A percentile compares a stretch with the other conserved stretches of the same genome.
phyloP scores from a whole-genome alignment of 2,329 filamentous ascomycete species.

The Sphaerulina vaccinii region DNA sequence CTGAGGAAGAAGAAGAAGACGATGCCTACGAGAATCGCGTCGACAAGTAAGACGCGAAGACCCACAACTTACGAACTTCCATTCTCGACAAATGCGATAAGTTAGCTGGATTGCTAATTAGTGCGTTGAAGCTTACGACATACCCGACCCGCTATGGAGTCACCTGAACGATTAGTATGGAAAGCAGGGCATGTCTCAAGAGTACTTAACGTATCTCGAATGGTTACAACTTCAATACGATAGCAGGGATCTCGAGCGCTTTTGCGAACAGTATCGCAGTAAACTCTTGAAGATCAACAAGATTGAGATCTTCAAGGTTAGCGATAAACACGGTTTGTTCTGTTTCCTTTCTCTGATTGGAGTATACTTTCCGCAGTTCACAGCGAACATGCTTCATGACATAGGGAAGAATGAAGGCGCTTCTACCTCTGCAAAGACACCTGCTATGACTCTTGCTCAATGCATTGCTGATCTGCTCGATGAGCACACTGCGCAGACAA shows the following conservation, averaged over 20 bases:
- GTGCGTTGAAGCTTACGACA: not conserved
- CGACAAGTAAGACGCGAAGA: not conserved
- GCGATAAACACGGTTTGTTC: not conserved
- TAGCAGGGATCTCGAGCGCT: not conserved
- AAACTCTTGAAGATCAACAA: not conserved
- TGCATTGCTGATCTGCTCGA: not conserved
- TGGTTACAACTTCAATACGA: not conserved
- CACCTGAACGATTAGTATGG: not conserved
- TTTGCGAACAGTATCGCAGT: not conserved
- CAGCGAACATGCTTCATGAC: not conserved
- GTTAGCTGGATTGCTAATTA: not conserved
- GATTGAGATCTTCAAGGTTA: not conserved
- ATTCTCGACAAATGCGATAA: not conserved
- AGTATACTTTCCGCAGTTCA: not conserved
- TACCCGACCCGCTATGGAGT: not conserved
- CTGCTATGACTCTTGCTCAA: not conserved
- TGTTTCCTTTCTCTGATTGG: not conserved
- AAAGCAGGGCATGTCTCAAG: not conserved
- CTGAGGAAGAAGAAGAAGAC: too few relatives aligned
- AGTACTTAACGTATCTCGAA: not conserved
- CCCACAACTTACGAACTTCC: not conserved
- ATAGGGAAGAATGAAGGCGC: not conserved
- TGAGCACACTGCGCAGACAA: not conserved
- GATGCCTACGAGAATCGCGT: not conserved
- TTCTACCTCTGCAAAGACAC: not conserved